Evolutionary conservation across 2,329 filamentous ascomycete species (phyloP).

Genomic region (Hyphodiscus sp.): DNA sequence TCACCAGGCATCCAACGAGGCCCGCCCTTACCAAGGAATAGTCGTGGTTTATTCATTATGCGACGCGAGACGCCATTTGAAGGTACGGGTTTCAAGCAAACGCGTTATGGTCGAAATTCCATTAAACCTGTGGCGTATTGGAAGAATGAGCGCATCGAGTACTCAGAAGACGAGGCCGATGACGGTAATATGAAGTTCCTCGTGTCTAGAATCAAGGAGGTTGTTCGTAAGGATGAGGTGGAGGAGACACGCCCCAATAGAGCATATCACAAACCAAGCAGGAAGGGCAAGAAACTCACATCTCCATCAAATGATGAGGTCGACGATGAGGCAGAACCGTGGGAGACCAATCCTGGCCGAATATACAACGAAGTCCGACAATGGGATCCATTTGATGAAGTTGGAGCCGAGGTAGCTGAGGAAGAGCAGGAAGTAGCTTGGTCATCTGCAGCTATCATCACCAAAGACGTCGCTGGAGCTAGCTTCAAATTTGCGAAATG

Average conservation of each 20-base stretch:
- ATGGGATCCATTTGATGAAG: conserved; percentile 57
- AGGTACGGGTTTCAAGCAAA: conserved; percentile 40
- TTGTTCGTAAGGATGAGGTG: conserved; percentile 64
- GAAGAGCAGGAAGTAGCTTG: conserved; percentile 49
- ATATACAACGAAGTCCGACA: conserved; percentile 57
- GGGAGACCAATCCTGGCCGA: conserved; percentile 62
- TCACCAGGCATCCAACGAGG: conserved; percentile 27
- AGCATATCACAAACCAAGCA: conserved; percentile 20
- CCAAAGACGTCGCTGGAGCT: conserved; percentile 53
- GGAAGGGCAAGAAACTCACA: conserved; percentile 19
- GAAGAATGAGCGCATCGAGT: conserved; percentile 75
- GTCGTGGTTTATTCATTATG: conserved; percentile 42
- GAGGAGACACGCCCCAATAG: conserved; percentile 34
- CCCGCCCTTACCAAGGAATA: conserved; percentile 36
- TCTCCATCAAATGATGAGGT: conserved; percentile 33
- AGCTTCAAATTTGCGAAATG: conserved; percentile 88
- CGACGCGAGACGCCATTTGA: conserved; percentile 40
- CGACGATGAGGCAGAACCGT: conserved; percentile 56
- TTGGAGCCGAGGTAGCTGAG: conserved; percentile 47
- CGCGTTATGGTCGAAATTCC: conserved; percentile 71
- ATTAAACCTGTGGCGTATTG: conserved; percentile 77
- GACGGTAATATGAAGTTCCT: conserved; percentile 46
- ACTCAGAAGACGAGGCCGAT: conserved; percentile 50
- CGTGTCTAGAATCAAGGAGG: conserved; percentile 66
- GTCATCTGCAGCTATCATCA: conserved; percentile 44